These are phyloP conservation scores for Erodium moschatum DNA, from an alignment of 441 rosid species.

Conservation along the genomic window DNA sequence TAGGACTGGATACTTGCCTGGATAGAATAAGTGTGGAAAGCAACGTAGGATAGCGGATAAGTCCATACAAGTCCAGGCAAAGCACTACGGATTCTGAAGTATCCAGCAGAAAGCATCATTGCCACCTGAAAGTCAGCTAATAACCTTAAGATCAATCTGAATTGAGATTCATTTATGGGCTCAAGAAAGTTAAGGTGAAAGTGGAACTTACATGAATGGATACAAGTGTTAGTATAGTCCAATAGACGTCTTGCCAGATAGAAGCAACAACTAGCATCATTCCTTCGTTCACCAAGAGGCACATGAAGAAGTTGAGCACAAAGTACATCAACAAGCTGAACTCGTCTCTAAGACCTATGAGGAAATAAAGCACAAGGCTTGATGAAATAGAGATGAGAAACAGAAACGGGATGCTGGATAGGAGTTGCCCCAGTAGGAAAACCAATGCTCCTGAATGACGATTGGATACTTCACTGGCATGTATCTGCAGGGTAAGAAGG, in stretches of 20 bases:
- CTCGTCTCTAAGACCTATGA: constrained; percentile 66
- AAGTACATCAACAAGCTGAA: constrained; percentile 97
- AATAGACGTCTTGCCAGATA: constrained; percentile 66
- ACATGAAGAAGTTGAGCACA: constrained; percentile 84
- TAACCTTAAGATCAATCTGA: no score
- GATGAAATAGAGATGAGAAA: constrained; percentile 92
- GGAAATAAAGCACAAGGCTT: constrained; percentile 92
- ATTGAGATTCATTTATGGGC: no score
- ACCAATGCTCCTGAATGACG: constrained; percentile 84
- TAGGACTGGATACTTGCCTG: constrained; percentile 40
- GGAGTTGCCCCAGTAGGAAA: constrained; percentile 82
- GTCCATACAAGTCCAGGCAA: constrained; percentile 80
- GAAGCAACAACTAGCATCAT: constrained; percentile 57
- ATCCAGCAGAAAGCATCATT: constrained; percentile 96
- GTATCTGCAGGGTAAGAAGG: constrained; percentile 40
- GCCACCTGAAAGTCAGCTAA: constrained; percentile 46
- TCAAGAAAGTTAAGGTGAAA: no score
- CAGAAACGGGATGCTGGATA: constrained; percentile 91
- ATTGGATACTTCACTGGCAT: constrained; percentile 71
- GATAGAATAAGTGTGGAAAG: constrained; percentile 83
- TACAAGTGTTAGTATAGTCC: constrained; percentile 59
- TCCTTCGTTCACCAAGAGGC: constrained; percentile 87
- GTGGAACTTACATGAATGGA: constrained; percentile 58
- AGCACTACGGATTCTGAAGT: constrained; percentile 71
- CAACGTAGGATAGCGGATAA: constrained; percentile 74